These are phyloP conservation scores for Adansonia madagascariensis DNA, from an alignment of 441 rosid genomes.

Conservation along the genomic window DNA sequence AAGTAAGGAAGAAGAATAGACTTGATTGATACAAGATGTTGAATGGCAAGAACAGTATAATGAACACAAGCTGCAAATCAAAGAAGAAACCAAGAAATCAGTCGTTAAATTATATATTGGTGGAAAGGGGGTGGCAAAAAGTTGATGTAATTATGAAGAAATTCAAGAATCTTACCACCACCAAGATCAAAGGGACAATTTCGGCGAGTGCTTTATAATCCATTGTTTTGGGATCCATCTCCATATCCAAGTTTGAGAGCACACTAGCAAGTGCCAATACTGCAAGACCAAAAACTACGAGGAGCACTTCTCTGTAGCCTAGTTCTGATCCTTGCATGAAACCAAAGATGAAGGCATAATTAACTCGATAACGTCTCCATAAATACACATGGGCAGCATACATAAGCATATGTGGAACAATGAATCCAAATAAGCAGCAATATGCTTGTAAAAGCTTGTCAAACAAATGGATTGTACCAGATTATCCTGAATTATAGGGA, in stretches of 20 bases:
- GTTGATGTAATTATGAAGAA: background rate
- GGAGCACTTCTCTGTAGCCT: slow-evolving; percentile 70
- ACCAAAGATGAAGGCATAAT: slow-evolving; percentile 83
- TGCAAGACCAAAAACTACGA: slow-evolving; percentile 60
- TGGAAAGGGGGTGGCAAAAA: no score
- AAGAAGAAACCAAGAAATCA: slow-evolving; percentile 10
- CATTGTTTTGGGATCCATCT: slow-evolving; percentile 60
- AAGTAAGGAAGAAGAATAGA: slow-evolving; percentile 58
- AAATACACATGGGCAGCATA: slow-evolving; percentile 37
- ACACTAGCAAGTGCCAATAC: slow-evolving; percentile 56
- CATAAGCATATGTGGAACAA: slow-evolving; percentile 64
- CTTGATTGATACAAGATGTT: slow-evolving; percentile 63
- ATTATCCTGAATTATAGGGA: no score
- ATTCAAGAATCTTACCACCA: slow-evolving; percentile 42
- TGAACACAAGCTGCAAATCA: slow-evolving; percentile 48
- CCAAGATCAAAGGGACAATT: slow-evolving; percentile 59
- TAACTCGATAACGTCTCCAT: slow-evolving; percentile 76
- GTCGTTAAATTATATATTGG: background rate
- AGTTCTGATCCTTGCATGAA: slow-evolving; percentile 77
- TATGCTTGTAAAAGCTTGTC: slow-evolving; percentile 3
- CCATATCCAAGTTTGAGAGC: slow-evolving; percentile 78
- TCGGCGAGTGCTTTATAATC: slow-evolving; percentile 51
- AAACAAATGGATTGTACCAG: slow-evolving; percentile 9
- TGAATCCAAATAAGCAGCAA: slow-evolving; percentile 73
- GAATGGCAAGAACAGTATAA: slow-evolving; percentile 55